Percentiles rank a stretch among this genome's conserved stretches.
phyloP scores from a whole-genome alignment of 768 basidiomycete species.

The Lepiota venenata region DNA sequence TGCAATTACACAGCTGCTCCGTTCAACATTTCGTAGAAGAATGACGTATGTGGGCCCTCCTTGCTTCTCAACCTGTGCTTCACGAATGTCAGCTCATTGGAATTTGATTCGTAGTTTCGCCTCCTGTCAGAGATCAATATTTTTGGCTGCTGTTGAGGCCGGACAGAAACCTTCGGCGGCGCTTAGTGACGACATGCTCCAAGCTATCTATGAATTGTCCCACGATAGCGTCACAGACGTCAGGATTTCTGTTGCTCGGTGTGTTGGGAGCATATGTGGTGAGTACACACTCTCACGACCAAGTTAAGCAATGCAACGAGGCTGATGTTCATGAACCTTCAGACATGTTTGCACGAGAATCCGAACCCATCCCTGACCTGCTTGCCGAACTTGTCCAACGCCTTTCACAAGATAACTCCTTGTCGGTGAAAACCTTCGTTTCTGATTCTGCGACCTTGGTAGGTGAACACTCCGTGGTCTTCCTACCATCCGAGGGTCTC shows the following conservation, averaged over 20 bases:
- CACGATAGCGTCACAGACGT: slow-evolving; percentile 78
- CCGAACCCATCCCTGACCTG: slow-evolving; percentile 27
- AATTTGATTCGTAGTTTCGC: slow-evolving; percentile 53
- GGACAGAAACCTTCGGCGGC: slow-evolving; percentile 30
- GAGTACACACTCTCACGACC: slow-evolving; percentile 23
- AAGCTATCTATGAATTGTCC: slow-evolving; percentile 51
- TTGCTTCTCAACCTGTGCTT: slow-evolving; percentile 4
- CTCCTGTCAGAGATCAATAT: slow-evolving; percentile 65
- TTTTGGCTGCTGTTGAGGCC: slow-evolving; percentile 28
- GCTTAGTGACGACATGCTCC: slow-evolving; percentile 49
- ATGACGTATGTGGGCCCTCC: slow-evolving; percentile 57
- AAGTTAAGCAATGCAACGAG: slow-evolving; percentile 5
- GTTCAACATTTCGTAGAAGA: slow-evolving; percentile 40
- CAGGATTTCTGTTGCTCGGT: slow-evolving; percentile 80
- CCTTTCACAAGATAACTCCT: slow-evolving; percentile 53
- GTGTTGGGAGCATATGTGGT: slow-evolving; percentile 57
- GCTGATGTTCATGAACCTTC: slow-evolving; percentile 3
- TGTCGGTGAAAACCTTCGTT: slow-evolving; percentile 62
- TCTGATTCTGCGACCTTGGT: slow-evolving; percentile 19
- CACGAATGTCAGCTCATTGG: slow-evolving; percentile 7
- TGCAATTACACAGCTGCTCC: slow-evolving; percentile 28
- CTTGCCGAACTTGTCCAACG: slow-evolving; percentile 38
- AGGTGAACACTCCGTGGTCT: slow-evolving; percentile 1
- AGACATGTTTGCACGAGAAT: slow-evolving; percentile 27
- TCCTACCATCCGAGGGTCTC: slow-evolving; percentile 1